These are phyloP conservation scores for Blastobotrys persicus DNA, from an alignment of 1,139 yeast genomes.

Conservation along the genomic window DNA sequence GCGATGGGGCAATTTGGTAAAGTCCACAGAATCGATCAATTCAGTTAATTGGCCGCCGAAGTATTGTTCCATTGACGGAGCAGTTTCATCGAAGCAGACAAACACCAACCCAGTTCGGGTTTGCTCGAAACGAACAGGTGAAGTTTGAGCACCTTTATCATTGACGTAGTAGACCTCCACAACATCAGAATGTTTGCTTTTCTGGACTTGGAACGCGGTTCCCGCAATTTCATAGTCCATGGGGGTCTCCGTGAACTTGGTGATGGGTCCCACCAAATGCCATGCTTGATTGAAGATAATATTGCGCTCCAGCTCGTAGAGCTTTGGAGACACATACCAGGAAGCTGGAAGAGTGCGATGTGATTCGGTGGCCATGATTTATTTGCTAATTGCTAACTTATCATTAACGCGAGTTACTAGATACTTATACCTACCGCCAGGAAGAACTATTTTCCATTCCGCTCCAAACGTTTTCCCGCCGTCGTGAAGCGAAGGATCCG, in stretches of 20 bases:
- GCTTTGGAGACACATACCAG: conserved; percentile 14
- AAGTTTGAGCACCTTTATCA: background rate
- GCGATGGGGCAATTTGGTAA: conserved; percentile 15
- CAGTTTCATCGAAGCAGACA: conserved; percentile 12
- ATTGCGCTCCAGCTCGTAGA: conserved; percentile 12
- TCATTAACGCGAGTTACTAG: background rate
- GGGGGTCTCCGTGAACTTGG: conserved; percentile 13
- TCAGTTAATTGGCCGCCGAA: conserved; percentile 15
- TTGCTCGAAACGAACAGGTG: conserved; percentile 12
- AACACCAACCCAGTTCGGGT: conserved; percentile 14
- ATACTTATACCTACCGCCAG: background rate
- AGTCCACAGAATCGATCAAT: conserved; percentile 14
- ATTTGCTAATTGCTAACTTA: background rate
- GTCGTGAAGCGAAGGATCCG: background rate
- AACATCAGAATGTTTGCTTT: conserved; percentile 1
- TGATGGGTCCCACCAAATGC: conserved; percentile 16
- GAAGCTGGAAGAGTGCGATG: conserved; percentile 14
- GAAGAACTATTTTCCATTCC: background rate
- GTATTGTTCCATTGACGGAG: conserved; percentile 14
- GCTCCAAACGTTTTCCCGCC: background rate
- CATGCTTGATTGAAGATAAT: conserved; percentile 12
- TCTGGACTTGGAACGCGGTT: conserved; percentile 6
- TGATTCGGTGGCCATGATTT: conserved; percentile 7
- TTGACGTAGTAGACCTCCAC: conserved; percentile 3
- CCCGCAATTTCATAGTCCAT: conserved; percentile 15